A percentile compares a stretch with the other conserved stretches of the same genome.
Evolutionary conservation across 2,329 filamentous ascomycete genomes (phyloP).

Genomic region (Ophiostoma perfectum): DNA sequence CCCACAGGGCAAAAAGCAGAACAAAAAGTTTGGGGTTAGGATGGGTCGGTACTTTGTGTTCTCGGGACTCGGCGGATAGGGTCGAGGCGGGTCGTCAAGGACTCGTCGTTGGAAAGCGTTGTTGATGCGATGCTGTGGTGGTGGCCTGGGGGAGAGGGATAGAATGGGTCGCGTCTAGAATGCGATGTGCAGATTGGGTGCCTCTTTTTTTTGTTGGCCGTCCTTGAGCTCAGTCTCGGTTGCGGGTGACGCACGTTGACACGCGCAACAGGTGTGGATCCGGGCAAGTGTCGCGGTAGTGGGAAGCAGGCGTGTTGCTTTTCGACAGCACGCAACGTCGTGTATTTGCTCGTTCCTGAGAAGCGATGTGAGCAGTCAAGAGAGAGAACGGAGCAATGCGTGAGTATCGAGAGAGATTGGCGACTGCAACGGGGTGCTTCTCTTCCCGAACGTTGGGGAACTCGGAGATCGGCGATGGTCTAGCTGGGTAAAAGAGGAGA

Average conservation of each 20-base stretch:
- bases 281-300: background rate
- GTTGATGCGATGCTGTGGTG: conserved; percentile 1
- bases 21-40: conserved; percentile 8
- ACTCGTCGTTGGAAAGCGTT: background rate
- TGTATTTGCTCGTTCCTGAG: background rate
- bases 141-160: background rate
- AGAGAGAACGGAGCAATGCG: background rate
- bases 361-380: background rate
- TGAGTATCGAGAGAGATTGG: background rate
- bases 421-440: background rate
- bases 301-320: background rate
- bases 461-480: conserved; percentile 1
- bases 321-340: background rate
- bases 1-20: background rate
- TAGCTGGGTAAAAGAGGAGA: background rate
- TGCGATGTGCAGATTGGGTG: background rate
- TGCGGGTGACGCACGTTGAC: conserved; percentile 11
- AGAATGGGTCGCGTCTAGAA: conserved; percentile 7
- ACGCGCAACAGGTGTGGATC: conserved; percentile 15
- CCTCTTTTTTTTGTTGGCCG: conserved; percentile 4
- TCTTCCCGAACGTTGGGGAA: conserved; percentile 3
- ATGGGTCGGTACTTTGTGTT: conserved; percentile 10
- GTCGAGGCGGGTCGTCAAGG: background rate
- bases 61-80: conserved; percentile 7
- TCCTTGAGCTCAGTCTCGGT: background rate